These are phyloP conservation scores for Curvularia sp. DNA, from an alignment of 2,329 filamentous ascomycete genomes.

Conservation along the genomic window DNA sequence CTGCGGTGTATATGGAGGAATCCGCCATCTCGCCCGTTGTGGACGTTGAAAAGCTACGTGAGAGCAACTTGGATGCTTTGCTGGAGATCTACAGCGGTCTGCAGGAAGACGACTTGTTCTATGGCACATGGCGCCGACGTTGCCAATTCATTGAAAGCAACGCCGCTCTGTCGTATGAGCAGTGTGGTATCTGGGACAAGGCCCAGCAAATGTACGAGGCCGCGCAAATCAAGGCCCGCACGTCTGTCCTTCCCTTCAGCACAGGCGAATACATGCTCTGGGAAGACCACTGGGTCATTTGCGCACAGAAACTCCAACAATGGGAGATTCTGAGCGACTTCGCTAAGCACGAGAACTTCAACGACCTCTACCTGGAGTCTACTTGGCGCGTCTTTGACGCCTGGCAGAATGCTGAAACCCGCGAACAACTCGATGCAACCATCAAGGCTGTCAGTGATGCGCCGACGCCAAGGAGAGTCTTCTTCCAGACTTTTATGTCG, in stretches of 20 bases:
- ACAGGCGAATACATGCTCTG: slow-evolving; percentile 98
- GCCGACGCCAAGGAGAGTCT: slow-evolving; percentile 88
- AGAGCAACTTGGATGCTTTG: slow-evolving; percentile 96
- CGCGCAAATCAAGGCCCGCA: slow-evolving; percentile 95
- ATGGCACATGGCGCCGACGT: slow-evolving; percentile 92
- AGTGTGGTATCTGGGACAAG: slow-evolving; percentile 99
- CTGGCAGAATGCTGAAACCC: slow-evolving; percentile 85
- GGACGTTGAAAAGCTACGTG: slow-evolving; percentile 82
- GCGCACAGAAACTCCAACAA: slow-evolving; percentile 96
- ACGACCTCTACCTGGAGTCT: slow-evolving; percentile 92
- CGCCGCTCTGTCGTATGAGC: slow-evolving; percentile 94
- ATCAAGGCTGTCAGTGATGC: slow-evolving; percentile 98
- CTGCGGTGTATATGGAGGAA: slow-evolving; percentile 87
- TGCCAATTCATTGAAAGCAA: slow-evolving; percentile 98
- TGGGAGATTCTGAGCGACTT: slow-evolving; percentile 99
- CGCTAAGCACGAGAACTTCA: slow-evolving; percentile 98
- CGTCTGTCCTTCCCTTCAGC: slow-evolving; percentile 93
- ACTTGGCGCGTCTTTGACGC: slow-evolving; percentile 96
- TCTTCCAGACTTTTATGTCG: slow-evolving; percentile 99
- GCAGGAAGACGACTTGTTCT: slow-evolving; percentile 96
- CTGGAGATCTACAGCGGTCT: slow-evolving; percentile 89
- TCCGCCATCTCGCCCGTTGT: slow-evolving; percentile 82
- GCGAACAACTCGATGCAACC: slow-evolving; percentile 87
- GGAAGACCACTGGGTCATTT: slow-evolving; percentile 99
- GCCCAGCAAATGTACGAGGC: slow-evolving; percentile 96